Evolutionary conservation across 768 basidiomycete genomes (phyloP).

Genomic region (Agrocybe pediades): DNA sequence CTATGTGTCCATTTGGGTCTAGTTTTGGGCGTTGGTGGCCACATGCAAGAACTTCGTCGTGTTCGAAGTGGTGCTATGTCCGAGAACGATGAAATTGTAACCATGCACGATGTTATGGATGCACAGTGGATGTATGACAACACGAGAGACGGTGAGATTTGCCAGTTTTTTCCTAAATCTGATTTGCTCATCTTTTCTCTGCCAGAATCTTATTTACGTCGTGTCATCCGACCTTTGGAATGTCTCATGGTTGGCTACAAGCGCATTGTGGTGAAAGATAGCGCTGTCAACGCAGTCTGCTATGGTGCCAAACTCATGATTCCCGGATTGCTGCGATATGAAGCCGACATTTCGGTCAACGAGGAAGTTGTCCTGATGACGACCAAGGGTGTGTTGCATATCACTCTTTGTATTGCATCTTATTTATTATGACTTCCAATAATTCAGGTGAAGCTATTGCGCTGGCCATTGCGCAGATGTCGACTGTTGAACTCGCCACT

Average conservation of each 20-base stretch:
- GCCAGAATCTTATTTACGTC: conserved; percentile 94
- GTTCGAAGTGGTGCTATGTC: conserved; percentile 96
- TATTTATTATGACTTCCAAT: conserved; percentile 7
- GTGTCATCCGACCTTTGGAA: conserved; percentile 93
- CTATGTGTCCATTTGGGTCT: conserved; percentile 97
- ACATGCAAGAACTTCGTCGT: conserved; percentile 98
- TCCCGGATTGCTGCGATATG: conserved; percentile 95
- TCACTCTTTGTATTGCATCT: not conserved
- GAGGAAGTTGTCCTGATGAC: conserved; percentile 99
- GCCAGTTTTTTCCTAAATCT: not conserved
- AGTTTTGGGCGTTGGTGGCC: conserved; percentile 94
- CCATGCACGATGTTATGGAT: conserved; percentile 99
- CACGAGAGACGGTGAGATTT: conserved; percentile 82
- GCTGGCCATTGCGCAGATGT: conserved; percentile 95
- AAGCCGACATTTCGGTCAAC: conserved; percentile 89
- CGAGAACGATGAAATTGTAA: conserved; percentile 97
- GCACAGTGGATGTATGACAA: conserved; percentile 99
- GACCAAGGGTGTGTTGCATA: conserved; percentile 72
- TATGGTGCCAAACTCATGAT: conserved; percentile 99
- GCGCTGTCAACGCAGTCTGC: conserved; percentile 98
- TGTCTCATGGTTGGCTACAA: conserved; percentile 95
- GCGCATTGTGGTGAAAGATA: conserved; percentile 98
- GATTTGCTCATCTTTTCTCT: not conserved
- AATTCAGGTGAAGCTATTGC: conserved; percentile 86
- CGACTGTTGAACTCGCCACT: conserved; percentile 95